phyloP scores from a whole-genome alignment of 2,329 filamentous ascomycete genomes.

The Alternaria brassicae region DNA sequence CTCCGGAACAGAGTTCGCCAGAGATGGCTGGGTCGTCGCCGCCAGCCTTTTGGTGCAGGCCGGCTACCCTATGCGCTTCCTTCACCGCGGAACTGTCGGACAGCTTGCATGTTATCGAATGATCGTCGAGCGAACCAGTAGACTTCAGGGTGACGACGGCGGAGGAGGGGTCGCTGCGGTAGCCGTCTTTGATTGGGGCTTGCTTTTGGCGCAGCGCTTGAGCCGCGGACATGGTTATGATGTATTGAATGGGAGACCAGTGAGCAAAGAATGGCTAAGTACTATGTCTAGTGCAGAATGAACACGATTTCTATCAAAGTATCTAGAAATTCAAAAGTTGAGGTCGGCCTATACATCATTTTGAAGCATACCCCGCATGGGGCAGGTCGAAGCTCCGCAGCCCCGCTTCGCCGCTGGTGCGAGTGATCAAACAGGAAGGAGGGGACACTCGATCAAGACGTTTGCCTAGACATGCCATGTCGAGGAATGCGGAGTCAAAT shows the following conservation, averaged over 20 bases:
- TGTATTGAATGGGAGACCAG: background rate
- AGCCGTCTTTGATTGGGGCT: conserved; percentile 58
- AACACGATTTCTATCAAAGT: background rate
- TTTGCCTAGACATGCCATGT: background rate
- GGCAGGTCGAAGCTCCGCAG: conserved; percentile 25
- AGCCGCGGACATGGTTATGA: conserved; percentile 35
- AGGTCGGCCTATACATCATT: background rate
- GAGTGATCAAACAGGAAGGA: conserved; percentile 19
- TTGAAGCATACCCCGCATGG: conserved; percentile 28
- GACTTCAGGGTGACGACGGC: conserved; percentile 58
- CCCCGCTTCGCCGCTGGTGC: conserved; percentile 32
- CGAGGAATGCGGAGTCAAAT: background rate
- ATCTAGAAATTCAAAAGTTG: background rate
- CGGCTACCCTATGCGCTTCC: conserved; percentile 54
- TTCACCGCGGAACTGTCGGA: conserved; percentile 51
- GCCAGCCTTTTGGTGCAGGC: conserved; percentile 58
- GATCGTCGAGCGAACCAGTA: conserved; percentile 53
- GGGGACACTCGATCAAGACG: background rate
- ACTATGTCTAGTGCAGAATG: background rate
- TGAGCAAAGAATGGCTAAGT: background rate
- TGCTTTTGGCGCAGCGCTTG: conserved; percentile 56
- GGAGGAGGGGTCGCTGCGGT: conserved; percentile 53
- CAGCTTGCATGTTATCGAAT: conserved; percentile 58
- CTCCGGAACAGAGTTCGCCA: conserved; percentile 58
- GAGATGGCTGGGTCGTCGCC: conserved; percentile 53